Conservation (phyloP, 331 rosid species). For the Arachis monticola region DNA sequence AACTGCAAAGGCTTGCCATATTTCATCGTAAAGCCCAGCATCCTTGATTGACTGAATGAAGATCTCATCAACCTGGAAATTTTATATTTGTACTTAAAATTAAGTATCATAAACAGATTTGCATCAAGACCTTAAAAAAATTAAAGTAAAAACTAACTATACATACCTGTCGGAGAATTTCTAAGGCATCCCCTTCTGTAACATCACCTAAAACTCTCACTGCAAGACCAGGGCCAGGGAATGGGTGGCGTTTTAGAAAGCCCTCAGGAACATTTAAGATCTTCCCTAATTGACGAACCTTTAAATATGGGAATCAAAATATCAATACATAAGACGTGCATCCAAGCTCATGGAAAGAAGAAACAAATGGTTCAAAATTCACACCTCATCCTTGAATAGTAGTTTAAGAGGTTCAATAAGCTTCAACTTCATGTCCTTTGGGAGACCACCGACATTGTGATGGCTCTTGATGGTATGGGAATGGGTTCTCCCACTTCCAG, state of each 20-base stretch:
- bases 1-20: slow-evolving; percentile 99
- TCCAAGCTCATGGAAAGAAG: slow-evolving; percentile 18
- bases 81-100: not conserved
- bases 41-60: slow-evolving; percentile 94
- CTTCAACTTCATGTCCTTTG: slow-evolving; percentile 95
- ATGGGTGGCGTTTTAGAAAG: slow-evolving; percentile 92
- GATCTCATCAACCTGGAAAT: slow-evolving; percentile 89
- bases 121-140: too few relatives aligned
- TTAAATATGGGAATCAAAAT: slow-evolving; percentile 2
- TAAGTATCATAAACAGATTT: slow-evolving; percentile 4
- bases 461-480: slow-evolving; percentile 98
- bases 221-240: slow-evolving; percentile 99
- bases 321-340: slow-evolving; percentile 18
- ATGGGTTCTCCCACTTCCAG: slow-evolving; percentile 90
- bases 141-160: not conserved
- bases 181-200: slow-evolving; percentile 79
- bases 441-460: slow-evolving; percentile 98
- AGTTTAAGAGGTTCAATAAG: slow-evolving; percentile 94
- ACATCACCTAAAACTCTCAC: slow-evolving; percentile 94
- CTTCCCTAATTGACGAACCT: slow-evolving; percentile 91
- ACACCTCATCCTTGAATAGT: slow-evolving; percentile 93
- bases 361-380: slow-evolving; percentile 18
- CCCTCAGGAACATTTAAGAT: slow-evolving; percentile 78
- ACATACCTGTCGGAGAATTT: slow-evolving; percentile 79
- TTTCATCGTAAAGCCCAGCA: slow-evolving; percentile 87